These are phyloP conservation scores for Fraxinus pennsylvanica DNA, from an alignment of 257 asterid species.

Conservation along the genomic window DNA sequence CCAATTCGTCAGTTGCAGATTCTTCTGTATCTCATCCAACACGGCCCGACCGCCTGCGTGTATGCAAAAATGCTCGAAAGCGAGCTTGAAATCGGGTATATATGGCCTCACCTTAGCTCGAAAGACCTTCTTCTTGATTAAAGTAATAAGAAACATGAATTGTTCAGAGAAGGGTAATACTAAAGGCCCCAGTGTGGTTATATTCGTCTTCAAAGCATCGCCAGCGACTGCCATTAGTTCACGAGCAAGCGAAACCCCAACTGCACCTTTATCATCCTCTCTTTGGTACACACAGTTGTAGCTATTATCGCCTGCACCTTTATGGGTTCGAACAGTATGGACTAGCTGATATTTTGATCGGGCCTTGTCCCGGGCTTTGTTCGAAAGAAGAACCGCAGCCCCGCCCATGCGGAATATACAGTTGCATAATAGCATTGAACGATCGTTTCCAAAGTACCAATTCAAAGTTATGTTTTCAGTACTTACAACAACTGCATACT, in stretches of 20 bases:
- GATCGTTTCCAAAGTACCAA: constrained; percentile 68
- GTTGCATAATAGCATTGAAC: constrained; percentile 59
- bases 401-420: constrained; percentile 68
- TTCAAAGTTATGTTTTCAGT: constrained; percentile 62
- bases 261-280: constrained; percentile 47
- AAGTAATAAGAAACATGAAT: constrained; percentile 41
- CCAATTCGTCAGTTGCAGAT: constrained; percentile 50
- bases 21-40: constrained; percentile 54
- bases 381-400: constrained; percentile 53
- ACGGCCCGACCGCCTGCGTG: constrained; percentile 65
- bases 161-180: constrained; percentile 57
- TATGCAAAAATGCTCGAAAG: constrained; percentile 63
- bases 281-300: constrained; percentile 57
- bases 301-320: constrained; percentile 53
- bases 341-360: constrained; percentile 53
- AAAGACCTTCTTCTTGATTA: constrained; percentile 39
- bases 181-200: constrained; percentile 53
- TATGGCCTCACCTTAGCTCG: constrained; percentile 51
- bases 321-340: constrained; percentile 61
- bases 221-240: constrained; percentile 62
- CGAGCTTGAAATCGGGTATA: constrained; percentile 60
- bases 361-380: constrained; percentile 35
- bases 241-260: constrained; percentile 50
- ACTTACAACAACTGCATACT: constrained; percentile 51
- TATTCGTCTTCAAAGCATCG: constrained; percentile 51